Base-by-base conservation (phyloP, 108 stramenopile genomes). In the Seminavis robusta region DNA sequence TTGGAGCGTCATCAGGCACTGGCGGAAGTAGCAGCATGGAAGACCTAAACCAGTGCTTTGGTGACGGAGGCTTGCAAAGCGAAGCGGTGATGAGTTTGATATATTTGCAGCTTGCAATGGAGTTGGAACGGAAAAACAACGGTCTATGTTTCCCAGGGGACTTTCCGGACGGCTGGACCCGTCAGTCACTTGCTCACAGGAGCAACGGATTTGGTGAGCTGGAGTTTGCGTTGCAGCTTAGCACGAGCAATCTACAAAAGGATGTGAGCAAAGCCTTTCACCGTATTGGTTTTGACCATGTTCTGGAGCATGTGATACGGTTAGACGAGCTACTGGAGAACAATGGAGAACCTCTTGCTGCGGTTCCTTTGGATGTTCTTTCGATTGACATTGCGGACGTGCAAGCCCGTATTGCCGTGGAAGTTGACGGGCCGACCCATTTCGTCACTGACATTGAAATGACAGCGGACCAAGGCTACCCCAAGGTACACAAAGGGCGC, bases 371-470 rank as follows among this genome's bases (percentile, higher is more conserved):
- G 3, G 52, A 63, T 16, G 34, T 64, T 17, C 43, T 63, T 24
- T 60, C 59, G 11, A 32, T 68, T 9, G 89, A 90, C 59, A 79
- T 90, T 65, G 89, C 89, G 42, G 73, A 90, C 50, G 40, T 80
- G 23, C 64, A 71, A 3, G 21, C 51, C 10, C 62, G 59, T 31
- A 69, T 93, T 32, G 91, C 87, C 9, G 71, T 93, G 26, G 91
- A 93, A 68, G 86, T 93, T 1, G 91, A 93, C 46, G 91, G 91
- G 36, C 91, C 91, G 1, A 78, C 76, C 7, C 91, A 93, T 65
- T 93, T 80, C 38, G 56, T 84, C 20, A 69, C 44, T 6, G 58
- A 79, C n/a, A 69, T 92, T 30, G 86, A 88, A 26, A 16, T n/a
- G 0, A 37, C 19, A 43, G 26, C 59, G 16, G 25, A 24, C 4